Evolutionary conservation across 225 moss, liverwort and hornwort genomes (phyloP).

Genomic region (Marchantia paleacea): DNA sequence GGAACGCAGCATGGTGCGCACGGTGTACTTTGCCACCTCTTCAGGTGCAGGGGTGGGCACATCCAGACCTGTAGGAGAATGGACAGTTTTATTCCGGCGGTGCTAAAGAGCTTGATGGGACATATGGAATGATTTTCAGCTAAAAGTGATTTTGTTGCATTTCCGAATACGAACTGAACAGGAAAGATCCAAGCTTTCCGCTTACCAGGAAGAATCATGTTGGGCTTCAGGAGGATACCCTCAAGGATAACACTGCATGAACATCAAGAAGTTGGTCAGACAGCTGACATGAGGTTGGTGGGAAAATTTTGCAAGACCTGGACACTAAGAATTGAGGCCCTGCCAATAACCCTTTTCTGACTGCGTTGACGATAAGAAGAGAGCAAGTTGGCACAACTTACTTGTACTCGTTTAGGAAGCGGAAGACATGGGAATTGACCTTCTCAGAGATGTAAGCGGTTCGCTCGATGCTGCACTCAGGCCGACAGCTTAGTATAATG

Average conservation of each 20-base stretch:
- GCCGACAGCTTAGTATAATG: background rate
- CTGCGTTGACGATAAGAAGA: background rate
- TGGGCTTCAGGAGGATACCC: conserved; percentile 96
- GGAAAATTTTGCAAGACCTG: background rate
- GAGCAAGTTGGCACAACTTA: conserved; percentile 22
- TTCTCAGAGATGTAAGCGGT: conserved; percentile 97
- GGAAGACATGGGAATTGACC: conserved; percentile 97
- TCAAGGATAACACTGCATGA: conserved; percentile 81
- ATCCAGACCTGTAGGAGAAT: conserved; percentile 66
- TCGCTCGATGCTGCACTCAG: conserved; percentile 75
- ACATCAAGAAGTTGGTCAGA: background rate
- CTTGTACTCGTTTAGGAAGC: conserved; percentile 93
- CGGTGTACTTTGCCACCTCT: conserved; percentile 92
- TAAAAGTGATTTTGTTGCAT: no score
- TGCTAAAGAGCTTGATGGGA: background rate
- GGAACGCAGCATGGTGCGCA: conserved; percentile 87
- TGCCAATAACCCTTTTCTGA: background rate
- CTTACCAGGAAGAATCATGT: conserved; percentile 98
- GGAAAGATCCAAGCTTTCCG: background rate
- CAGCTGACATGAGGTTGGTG: background rate
- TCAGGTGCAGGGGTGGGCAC: conserved; percentile 93
- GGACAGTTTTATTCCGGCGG: no score
- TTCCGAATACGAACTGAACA: no score
- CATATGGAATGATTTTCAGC: no score
- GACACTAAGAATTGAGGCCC: background rate